Evolutionary conservation across 345 rosid genomes (phyloP).

Genomic region (Cochlearia excelsa): DNA sequence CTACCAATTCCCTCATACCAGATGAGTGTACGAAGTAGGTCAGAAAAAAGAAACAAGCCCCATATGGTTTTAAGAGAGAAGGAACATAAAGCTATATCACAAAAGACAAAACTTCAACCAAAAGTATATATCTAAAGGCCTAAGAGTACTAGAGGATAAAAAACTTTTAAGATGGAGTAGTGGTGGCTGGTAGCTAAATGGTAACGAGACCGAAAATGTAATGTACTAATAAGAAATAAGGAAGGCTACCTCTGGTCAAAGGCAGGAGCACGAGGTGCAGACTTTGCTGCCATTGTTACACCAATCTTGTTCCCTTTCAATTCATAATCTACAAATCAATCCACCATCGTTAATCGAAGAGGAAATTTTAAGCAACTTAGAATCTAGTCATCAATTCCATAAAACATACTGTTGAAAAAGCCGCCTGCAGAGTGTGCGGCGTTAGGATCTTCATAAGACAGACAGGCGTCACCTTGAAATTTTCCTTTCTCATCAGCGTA

Average conservation of each 20-base stretch:
- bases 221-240: conserved; percentile 10
- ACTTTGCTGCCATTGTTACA: conserved; percentile 92
- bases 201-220: conserved; percentile 2
- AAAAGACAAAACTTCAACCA: background rate
- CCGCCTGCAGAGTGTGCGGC: conserved; percentile 96
- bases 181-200: background rate
- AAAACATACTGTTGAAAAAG: conserved; percentile 66
- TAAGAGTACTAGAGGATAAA: background rate
- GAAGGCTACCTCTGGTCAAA: conserved; percentile 60
- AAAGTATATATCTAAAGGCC: background rate
- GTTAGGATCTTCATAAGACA: conserved; percentile 93
- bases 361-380: background rate
- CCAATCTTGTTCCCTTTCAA: conserved; percentile 74
- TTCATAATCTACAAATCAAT: conserved; percentile 59
- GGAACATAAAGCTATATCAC: background rate
- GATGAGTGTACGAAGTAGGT: conserved; percentile 11
- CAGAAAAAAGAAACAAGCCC: background rate
- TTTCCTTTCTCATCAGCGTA: conserved; percentile 94
- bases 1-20: background rate
- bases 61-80: background rate
- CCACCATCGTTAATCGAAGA: conserved; percentile 7
- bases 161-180: background rate
- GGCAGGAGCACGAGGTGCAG: conserved; percentile 64
- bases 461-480: conserved; percentile 84
- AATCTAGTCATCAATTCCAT: conserved; percentile 7